Base-by-base conservation (phyloP, 2,329 filamentous ascomycete species). In the Cephalotrichum gorgonifer region DNA sequence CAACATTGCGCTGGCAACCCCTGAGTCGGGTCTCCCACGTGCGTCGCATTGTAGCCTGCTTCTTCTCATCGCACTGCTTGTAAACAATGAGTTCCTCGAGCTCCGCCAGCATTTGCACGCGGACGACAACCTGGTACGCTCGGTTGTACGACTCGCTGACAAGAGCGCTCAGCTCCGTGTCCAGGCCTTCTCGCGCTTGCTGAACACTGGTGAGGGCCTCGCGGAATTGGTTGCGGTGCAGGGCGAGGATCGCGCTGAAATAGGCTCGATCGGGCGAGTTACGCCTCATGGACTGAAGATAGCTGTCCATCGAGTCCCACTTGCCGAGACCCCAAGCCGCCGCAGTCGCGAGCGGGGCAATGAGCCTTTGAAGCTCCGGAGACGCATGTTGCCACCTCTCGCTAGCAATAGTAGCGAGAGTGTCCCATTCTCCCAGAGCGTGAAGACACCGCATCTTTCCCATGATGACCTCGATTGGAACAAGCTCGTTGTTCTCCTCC, bases 391-490 rank as follows among this genome's bases (percentile, higher is more conserved):
- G 81, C 93, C 93, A 99, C 47, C 91, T 95, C 61, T 90, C 89
- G 61, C 94, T 86, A 0, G 90, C 91, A 49, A 98, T 74, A 44
- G 81, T 83, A 1, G 91, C 94, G 15, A 99, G 74, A 4, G 88
- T 82, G 56, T 97, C 94, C 93, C 93, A 99, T 65, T 99, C 93
- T 53, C 93, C 93, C 31, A 99, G 75, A 8, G 93, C 94, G 63
- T 99, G 93, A 54, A 97, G 71, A 74, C 93, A 99, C 44, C 93
- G 83, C 93, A 99, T 98, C 69, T 98, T 98, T 56, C 93, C 93
- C 90, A 98, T 97, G 30, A 95, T 89, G 48, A 98, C 88, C 52
- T 97, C 93, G 52, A 98, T 88, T 0, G 88, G 89, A 0, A 73
- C 68, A 47, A 72, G 68, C 59, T 96, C 91, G 15, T 44, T 14